Evolutionary conservation across 305 asterid species (phyloP).

Genomic region (Fraxinus dipetala): DNA sequence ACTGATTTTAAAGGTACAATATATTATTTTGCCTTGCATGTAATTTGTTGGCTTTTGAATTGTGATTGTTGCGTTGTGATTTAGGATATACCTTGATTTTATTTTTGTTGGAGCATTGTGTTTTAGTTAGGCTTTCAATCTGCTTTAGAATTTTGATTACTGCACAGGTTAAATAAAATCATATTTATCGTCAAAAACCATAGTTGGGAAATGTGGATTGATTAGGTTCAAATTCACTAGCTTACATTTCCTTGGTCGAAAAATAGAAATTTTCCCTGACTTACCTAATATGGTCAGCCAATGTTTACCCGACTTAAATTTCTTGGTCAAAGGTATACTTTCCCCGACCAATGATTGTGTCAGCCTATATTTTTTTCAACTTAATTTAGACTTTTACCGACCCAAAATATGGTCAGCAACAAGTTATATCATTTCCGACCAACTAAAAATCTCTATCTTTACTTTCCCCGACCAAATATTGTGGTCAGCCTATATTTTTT

Average conservation of each 20-base stretch:
- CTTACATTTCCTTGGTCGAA: neutral
- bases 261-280: neutral
- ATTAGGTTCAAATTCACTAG: neutral
- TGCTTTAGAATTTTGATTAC: neutral
- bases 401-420: neutral
- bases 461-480: neutral
- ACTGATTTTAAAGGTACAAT: neutral
- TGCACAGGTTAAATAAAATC: neutral
- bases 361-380: neutral
- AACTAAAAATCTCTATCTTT: no score
- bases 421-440: neutral
- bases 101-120: no score
- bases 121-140: no score
- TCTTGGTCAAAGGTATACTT: neutral
- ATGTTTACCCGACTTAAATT: neutral
- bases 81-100: no score
- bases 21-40: neutral
- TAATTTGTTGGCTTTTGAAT: neutral
- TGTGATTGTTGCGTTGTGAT: neutral
- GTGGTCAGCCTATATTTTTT: neutral
- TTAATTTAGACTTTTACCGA: neutral
- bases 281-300: neutral
- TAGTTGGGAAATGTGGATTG: neutral
- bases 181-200: neutral
- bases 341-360: neutral